Evolutionary conservation across 208 protist genomes (phyloP).

Genomic region (Endotrypanum monterogeii): DNA sequence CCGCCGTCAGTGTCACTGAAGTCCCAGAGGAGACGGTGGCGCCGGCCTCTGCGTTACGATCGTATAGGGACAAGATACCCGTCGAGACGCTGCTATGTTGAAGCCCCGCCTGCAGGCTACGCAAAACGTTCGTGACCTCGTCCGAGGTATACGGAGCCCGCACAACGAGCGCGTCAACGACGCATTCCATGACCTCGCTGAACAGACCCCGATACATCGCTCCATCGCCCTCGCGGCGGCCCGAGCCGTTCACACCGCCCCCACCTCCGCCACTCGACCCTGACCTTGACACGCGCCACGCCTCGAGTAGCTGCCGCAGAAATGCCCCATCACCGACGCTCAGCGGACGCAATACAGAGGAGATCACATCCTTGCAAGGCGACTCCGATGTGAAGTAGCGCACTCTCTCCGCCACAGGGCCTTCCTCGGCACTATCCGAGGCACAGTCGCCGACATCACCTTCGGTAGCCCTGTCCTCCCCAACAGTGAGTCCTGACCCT

Average conservation of each 20-base stretch:
- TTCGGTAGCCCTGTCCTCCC: background rate
- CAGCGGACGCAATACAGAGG: slow-evolving; percentile 25
- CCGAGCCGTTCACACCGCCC: slow-evolving; percentile 1
- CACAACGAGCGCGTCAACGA: slow-evolving; percentile 29
- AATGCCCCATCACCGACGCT: slow-evolving; percentile 34
- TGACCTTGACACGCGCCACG: slow-evolving; percentile 21
- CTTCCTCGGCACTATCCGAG: background rate
- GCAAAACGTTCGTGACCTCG: slow-evolving; percentile 19
- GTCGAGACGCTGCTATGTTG: slow-evolving; percentile 15
- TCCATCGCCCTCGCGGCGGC: slow-evolving; percentile 20
- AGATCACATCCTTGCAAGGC: slow-evolving; percentile 28
- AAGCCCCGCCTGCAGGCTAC: slow-evolving; percentile 18
- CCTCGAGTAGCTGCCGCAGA: slow-evolving; percentile 34
- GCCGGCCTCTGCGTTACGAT: slow-evolving; percentile 26
- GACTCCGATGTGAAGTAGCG: slow-evolving; percentile 3
- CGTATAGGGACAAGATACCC: slow-evolving; percentile 26
- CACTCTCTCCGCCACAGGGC: background rate
- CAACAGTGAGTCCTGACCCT: too few species aligned
- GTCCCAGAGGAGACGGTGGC: background rate
- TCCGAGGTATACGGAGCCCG: slow-evolving; percentile 8
- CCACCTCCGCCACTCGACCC: slow-evolving; percentile 7
- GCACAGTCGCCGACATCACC: background rate
- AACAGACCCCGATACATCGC: slow-evolving; percentile 21
- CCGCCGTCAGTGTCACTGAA: background rate
- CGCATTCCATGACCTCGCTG: slow-evolving; percentile 14